Percentiles rank a stretch among this genome's conserved stretches.
Evolutionary conservation across 306 rosid species (phyloP).

Genomic region (Cucurbita maxima): DNA sequence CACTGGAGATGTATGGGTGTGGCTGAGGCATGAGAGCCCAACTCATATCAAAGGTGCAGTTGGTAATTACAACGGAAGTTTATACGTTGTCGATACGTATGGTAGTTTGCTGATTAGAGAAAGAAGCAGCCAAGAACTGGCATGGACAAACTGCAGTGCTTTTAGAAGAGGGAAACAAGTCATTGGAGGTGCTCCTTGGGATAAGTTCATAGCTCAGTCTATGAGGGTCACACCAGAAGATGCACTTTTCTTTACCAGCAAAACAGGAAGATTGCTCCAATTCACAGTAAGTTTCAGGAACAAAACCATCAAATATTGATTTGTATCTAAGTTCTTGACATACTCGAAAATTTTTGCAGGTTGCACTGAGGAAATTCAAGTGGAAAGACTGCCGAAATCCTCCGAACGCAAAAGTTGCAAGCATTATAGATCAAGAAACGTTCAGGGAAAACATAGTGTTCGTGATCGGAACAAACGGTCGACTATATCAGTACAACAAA

Average conservation of each 20-base stretch:
- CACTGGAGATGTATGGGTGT: conserved; percentile 62
- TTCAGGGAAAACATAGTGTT: conserved; percentile 75
- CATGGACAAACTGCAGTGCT: conserved; percentile 71
- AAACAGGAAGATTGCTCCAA: conserved; percentile 58
- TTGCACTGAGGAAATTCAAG: conserved; percentile 62
- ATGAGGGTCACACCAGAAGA: conserved; percentile 53
- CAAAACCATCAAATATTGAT: too few relatives aligned
- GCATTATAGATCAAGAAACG: conserved; percentile 60
- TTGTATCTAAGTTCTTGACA: not conserved
- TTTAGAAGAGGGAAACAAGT: conserved; percentile 47
- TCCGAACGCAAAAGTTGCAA: conserved; percentile 41
- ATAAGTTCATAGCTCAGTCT: conserved; percentile 38
- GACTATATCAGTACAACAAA: conserved; percentile 80
- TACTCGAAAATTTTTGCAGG: conserved; percentile 28
- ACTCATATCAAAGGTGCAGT: conserved; percentile 53
- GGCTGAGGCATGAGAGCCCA: conserved; percentile 77
- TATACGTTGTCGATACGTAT: conserved; percentile 47
- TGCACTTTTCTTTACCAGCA: conserved; percentile 73
- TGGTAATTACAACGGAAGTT: conserved; percentile 79
- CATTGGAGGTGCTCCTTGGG: conserved; percentile 83
- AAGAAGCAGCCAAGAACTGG: conserved; percentile 41
- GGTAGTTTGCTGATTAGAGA: conserved; percentile 78
- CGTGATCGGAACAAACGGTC: conserved; percentile 61
- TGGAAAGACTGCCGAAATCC: conserved; percentile 87
- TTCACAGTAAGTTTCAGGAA: conserved; percentile 43